A percentile compares a stretch with the other conserved stretches of the same genome.
Conservation (phyloP, 2,329 filamentous ascomycete genomes). For the Stagonosporopsis tanaceti region DNA sequence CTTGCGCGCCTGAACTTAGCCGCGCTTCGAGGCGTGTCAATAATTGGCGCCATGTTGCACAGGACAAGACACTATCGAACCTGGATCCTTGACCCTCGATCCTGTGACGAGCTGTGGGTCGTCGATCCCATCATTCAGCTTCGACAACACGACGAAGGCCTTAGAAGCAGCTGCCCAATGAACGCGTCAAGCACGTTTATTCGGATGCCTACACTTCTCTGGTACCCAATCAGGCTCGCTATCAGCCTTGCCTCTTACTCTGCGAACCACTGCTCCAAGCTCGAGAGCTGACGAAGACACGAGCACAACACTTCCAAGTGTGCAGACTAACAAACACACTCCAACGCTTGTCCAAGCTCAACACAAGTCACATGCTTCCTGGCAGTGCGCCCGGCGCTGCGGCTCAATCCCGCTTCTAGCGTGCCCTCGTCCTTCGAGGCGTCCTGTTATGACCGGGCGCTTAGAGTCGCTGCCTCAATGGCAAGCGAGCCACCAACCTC, state of each 20-base stretch:
- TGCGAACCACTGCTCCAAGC: slow-evolving; percentile 20
- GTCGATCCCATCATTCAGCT: slow-evolving; percentile 11
- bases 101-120: slow-evolving; percentile 14
- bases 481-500: slow-evolving; percentile 6
- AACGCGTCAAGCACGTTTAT: neutral
- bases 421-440: neutral
- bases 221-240: slow-evolving; percentile 12
- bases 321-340: neutral
- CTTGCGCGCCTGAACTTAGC: slow-evolving; percentile 16
- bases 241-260: slow-evolving; percentile 16
- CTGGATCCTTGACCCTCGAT: slow-evolving; percentile 12
- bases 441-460: slow-evolving; percentile 7
- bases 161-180: slow-evolving; percentile 6
- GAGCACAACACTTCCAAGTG: neutral
- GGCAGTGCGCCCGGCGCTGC: slow-evolving; percentile 4
- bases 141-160: slow-evolving; percentile 9
- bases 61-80: slow-evolving; percentile 4
- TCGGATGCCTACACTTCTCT: neutral
- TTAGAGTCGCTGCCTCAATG: slow-evolving; percentile 15
- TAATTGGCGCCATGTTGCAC: slow-evolving; percentile 19
- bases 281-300: slow-evolving; percentile 11
- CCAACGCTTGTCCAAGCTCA: neutral
- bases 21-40: slow-evolving; percentile 13
- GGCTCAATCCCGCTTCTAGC: slow-evolving; percentile 8
- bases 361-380: neutral